Conservation (phyloP, 805 yeast genomes). For the Zygoascus bituminiphila region DNA sequence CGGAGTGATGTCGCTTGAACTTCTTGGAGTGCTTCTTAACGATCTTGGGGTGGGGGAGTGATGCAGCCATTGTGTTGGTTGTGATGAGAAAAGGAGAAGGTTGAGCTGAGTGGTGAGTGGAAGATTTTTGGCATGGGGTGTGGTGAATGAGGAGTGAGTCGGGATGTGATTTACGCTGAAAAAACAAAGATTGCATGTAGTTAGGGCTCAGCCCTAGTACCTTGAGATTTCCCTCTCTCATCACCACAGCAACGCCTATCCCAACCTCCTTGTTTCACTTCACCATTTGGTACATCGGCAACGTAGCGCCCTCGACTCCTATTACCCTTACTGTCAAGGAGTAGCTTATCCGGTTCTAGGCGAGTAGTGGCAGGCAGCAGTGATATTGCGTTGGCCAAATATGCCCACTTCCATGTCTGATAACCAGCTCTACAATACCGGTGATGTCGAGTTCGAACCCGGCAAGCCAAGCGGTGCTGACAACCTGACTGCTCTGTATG, state of each 20-base stretch:
- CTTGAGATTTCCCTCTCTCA: not conserved
- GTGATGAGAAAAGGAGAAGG: not conserved
- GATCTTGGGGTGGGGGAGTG: slow-evolving; percentile 97
- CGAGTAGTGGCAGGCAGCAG: too few relatives aligned
- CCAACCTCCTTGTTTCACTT: not conserved
- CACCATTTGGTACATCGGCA: not conserved
- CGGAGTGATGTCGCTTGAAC: slow-evolving; percentile 99
- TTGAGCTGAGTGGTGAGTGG: not conserved
- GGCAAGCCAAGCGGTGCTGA: slow-evolving; percentile 47
- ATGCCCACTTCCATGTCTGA: slow-evolving; percentile 7
- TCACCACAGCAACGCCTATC: not conserved
- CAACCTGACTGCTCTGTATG: slow-evolving; percentile 63
- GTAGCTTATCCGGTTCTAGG: too few relatives aligned
- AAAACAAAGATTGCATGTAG: too few relatives aligned
- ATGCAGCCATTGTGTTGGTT: slow-evolving; percentile 72
- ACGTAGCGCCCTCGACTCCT: not conserved
- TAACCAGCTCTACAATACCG: slow-evolving; percentile 4
- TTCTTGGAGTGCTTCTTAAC: slow-evolving; percentile 96
- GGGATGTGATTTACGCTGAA: not conserved
- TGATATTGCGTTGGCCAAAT: slow-evolving; percentile 1
- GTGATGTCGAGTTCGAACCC: slow-evolving; percentile 9
- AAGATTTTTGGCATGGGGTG: not conserved
- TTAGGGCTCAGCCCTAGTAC: not conserved
- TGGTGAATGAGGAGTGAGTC: too few relatives aligned
- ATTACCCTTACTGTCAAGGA: too few relatives aligned